Evolutionary conservation across 805 yeast genomes (phyloP).

Genomic region (Cyberlindnera maritima): DNA sequence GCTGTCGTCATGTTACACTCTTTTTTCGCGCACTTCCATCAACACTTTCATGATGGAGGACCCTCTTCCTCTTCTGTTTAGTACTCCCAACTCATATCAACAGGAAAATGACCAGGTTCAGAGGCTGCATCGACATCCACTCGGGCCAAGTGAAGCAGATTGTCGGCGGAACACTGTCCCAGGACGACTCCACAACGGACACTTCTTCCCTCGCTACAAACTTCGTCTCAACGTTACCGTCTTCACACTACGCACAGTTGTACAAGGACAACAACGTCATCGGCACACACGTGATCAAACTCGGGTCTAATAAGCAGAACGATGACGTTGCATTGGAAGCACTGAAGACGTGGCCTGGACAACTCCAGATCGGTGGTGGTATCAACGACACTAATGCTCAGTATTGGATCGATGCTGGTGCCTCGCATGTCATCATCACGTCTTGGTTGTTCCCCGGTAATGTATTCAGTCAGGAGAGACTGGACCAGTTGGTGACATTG

Average conservation of each 20-base stretch:
- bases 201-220: slow-evolving; percentile 56
- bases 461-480: slow-evolving; percentile 46
- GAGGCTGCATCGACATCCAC: slow-evolving; percentile 96
- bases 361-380: slow-evolving; percentile 92
- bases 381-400: slow-evolving; percentile 71
- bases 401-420: slow-evolving; percentile 74
- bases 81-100: too few species aligned
- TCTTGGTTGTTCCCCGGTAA: slow-evolving; percentile 82
- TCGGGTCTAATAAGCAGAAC: slow-evolving; percentile 74
- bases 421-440: slow-evolving; percentile 87
- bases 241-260: slow-evolving; percentile 70
- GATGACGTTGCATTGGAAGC: slow-evolving; percentile 83
- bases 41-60: too few species aligned
- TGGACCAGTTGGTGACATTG: slow-evolving; percentile 44
- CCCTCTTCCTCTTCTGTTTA: too few species aligned
- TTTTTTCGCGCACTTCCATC: background rate
- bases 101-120: slow-evolving; percentile 69
- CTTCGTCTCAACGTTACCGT: slow-evolving; percentile 71
- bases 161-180: slow-evolving; percentile 86
- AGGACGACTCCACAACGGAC: slow-evolving; percentile 41
- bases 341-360: slow-evolving; percentile 64
- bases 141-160: slow-evolving; percentile 95
- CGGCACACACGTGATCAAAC: slow-evolving; percentile 92
- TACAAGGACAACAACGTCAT: slow-evolving; percentile 55
- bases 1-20: too few species aligned